Evolutionary conservation across 208 protist species (phyloP), one percentile per base, ranked within the genome.

Genomic region (Crithidia bombi): DNA sequence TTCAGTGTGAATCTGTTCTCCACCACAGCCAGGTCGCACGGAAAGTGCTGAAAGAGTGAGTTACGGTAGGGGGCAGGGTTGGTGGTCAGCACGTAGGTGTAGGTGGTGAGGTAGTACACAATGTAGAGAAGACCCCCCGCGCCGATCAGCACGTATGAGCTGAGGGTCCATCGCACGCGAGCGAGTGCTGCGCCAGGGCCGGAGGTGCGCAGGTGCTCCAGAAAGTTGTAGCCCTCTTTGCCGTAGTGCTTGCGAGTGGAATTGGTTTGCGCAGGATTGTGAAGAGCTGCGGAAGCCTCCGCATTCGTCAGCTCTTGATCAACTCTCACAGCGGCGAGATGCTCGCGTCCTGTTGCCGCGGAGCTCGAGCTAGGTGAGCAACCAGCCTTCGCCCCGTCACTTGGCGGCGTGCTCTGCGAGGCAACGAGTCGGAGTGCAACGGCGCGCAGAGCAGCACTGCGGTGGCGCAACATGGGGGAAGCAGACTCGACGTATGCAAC

Each of bases 1-100:
- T 30, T 58, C 7, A 72, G 69, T 1, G 87, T 90, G 73, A 79
- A 88, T 28, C 65, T 69, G 61, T 92, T 93, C 38, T 85, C 78
- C 3, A 95, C 33, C 0, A 95, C 67, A 11, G 79, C 83, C 56
- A 88, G 85, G 49, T 95, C 87, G 72, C 83, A 84, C 2, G 90
- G 69, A 58, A 83, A 95, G 55, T 80, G 69, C 33, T 88, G 74
- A 25, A 83, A 84, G 28, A 85, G 71, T 4, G 69, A 78, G 59
- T 84, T 75, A 44, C 65, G 66, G 14, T 72, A 59, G n/a, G 86
- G 83, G 3, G 82, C 71, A 11, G 76, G 76, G 65, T 93, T 62
- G 1, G 73, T 90, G 2, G 90, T 93, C 25, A 95, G 69, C 7
- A 71, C 54, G 65, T 92, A 95, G 33, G 58, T 84, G 49, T 75